Percentiles rank a stretch among this genome's conserved stretches.
phyloP scores from a whole-genome alignment of 1,139 yeast genomes.

The Pichia sp. region DNA sequence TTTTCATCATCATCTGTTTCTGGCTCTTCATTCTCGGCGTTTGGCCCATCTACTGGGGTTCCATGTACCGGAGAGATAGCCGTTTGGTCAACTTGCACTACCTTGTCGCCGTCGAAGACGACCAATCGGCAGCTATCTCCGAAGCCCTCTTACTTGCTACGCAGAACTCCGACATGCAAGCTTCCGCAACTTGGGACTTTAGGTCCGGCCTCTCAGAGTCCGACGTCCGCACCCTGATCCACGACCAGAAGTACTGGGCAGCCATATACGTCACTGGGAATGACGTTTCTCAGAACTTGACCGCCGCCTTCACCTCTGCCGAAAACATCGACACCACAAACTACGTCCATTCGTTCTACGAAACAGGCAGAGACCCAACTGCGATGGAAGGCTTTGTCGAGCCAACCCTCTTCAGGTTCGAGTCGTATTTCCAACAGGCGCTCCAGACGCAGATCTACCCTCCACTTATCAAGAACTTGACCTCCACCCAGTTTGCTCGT shows the following conservation, averaged over 20 bases:
- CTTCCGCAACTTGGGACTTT: slow-evolving; percentile 42
- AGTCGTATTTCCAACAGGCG: slow-evolving; percentile 10
- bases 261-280: slow-evolving; percentile 41
- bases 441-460: slow-evolving; percentile 32
- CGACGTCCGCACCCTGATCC: slow-evolving; percentile 40
- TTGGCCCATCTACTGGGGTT: slow-evolving; percentile 60
- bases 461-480: slow-evolving; percentile 30
- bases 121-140: slow-evolving; percentile 36
- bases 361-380: slow-evolving; percentile 52
- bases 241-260: slow-evolving; percentile 52
- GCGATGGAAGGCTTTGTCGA: slow-evolving; percentile 41
- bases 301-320: slow-evolving; percentile 32
- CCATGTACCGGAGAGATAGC: slow-evolving; percentile 41
- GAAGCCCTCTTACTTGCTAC: slow-evolving; percentile 34
- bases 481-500: slow-evolving; percentile 23
- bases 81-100: slow-evolving; percentile 42
- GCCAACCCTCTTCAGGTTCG: slow-evolving; percentile 37
- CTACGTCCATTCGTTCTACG: slow-evolving; percentile 41
- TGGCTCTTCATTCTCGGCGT: slow-evolving; percentile 35
- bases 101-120: slow-evolving; percentile 47
- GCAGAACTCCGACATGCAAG: slow-evolving; percentile 22
- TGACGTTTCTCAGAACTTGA: slow-evolving; percentile 35
- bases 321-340: slow-evolving; percentile 30
- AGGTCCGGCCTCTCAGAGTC: slow-evolving; percentile 17
- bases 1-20: slow-evolving; percentile 20